phyloP scores from a whole-genome alignment of 2,329 filamentous ascomycete genomes.

The Diaporthe caulivora region DNA sequence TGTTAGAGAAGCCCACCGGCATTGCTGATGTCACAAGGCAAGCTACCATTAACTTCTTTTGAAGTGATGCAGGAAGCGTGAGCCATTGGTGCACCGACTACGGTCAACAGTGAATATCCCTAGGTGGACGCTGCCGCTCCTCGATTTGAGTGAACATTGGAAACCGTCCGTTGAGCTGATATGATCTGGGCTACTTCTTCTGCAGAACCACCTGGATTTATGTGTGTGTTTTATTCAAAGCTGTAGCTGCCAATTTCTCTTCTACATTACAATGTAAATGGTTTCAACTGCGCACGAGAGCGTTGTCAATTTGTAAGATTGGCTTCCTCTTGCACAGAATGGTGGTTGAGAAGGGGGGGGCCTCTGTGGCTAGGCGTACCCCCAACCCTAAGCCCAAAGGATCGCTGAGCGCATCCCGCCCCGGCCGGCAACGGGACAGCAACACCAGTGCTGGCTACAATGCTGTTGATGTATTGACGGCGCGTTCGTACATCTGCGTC shows the following conservation, averaged over 20 bases:
- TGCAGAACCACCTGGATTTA: no score
- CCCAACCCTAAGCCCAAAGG: conserved; percentile 4
- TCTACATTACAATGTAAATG: neutral
- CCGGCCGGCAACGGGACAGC: conserved; percentile 19
- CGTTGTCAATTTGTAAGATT: neutral
- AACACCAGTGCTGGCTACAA: conserved; percentile 1
- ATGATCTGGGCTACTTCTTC: no score
- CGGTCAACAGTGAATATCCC: neutral
- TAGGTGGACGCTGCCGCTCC: neutral
- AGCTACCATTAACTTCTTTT: neutral
- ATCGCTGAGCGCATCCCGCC: neutral
- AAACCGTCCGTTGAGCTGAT: neutral
- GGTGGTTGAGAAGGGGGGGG: neutral
- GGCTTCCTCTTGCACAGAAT: neutral
- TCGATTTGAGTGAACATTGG: no score
- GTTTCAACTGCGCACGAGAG: neutral
- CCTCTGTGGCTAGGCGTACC: neutral
- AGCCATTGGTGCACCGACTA: neutral
- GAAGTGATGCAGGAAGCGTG: neutral
- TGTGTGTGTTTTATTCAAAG: no score
- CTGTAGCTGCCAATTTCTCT: no score
- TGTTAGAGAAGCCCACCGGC: no score
- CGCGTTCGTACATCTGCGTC: neutral
- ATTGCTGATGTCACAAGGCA: neutral
- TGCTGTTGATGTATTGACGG: neutral